Percentiles rank a stretch among this genome's conserved stretches.
Conservation (phyloP, 23 red algal genomes). For the Gracilaria domingensis region DNA sequence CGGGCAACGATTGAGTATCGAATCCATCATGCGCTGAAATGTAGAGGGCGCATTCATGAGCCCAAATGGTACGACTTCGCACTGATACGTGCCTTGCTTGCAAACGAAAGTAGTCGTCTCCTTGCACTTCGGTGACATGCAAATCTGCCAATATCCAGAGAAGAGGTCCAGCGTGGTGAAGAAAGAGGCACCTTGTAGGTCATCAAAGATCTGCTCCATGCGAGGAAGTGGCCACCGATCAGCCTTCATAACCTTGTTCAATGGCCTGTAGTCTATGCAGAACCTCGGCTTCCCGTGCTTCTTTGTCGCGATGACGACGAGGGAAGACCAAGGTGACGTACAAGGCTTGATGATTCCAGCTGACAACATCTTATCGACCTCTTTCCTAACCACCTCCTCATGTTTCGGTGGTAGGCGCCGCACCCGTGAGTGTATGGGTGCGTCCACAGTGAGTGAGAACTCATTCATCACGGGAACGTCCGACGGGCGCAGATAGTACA, state of each 20-base stretch:
- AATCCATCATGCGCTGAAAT: conserved; percentile 10
- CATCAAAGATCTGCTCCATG: conserved; percentile 8
- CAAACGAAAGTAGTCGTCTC: not conserved
- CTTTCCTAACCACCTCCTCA: not conserved
- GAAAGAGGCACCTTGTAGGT: not conserved
- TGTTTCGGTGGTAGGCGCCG: not conserved
- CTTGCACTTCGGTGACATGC: not conserved
- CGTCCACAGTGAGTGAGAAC: not conserved
- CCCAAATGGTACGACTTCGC: not conserved
- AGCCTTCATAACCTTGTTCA: conserved; percentile 8
- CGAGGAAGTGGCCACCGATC: not conserved
- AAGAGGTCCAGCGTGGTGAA: not conserved
- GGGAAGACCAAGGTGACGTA: not conserved
- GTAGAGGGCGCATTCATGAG: conserved; percentile 1
- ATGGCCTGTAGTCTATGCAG: not conserved
- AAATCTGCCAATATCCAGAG: conserved; percentile 1
- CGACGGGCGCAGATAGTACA: not conserved
- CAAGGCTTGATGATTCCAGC: not conserved
- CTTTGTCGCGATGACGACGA: not conserved
- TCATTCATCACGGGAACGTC: not conserved
- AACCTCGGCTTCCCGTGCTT: not conserved
- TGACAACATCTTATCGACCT: not conserved
- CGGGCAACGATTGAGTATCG: not conserved
- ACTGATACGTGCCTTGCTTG: not conserved
- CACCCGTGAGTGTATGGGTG: not conserved